Conservation (phyloP, 1,139 yeast genomes). For the Arxiozyma heterogenica region DNA sequence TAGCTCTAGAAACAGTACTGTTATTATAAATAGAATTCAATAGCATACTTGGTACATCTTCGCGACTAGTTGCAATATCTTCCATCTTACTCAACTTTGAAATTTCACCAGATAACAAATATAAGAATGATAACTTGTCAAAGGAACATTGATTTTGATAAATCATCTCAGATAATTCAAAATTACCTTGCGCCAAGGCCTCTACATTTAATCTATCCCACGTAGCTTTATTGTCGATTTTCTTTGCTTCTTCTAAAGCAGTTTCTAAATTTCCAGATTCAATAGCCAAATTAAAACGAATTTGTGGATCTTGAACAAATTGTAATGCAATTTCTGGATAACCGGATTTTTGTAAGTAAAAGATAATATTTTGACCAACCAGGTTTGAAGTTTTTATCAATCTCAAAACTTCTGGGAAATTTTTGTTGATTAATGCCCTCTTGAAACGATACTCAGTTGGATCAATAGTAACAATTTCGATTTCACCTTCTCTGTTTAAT, state of each 20-base stretch:
- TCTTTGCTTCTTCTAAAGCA: conserved; percentile 84
- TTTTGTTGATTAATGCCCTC: conserved; percentile 80
- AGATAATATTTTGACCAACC: conserved; percentile 95
- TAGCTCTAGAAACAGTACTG: conserved; percentile 67
- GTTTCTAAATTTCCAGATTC: conserved; percentile 84
- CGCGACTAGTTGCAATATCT: conserved; percentile 80
- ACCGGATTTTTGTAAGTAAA: conserved; percentile 89
- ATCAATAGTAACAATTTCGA: conserved; percentile 70
- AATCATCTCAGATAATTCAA: conserved; percentile 74
- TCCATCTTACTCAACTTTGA: conserved; percentile 77
- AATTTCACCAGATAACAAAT: conserved; percentile 72
- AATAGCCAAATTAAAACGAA: conserved; percentile 88
- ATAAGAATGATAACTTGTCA: conserved; percentile 83
- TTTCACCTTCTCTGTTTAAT: conserved; percentile 77
- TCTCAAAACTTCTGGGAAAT: conserved; percentile 85
- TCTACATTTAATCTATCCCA: conserved; percentile 84
- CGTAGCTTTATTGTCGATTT: conserved; percentile 53
- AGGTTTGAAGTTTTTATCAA: conserved; percentile 80
- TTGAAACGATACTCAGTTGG: conserved; percentile 97
- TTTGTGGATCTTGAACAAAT: conserved; percentile 93
- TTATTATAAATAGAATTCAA: conserved; percentile 76
- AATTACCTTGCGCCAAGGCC: conserved; percentile 84
- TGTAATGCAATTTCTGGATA: conserved; percentile 92
- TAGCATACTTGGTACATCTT: conserved; percentile 69
- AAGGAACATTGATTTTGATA: conserved; percentile 81